These are phyloP conservation scores for Wickerhamomyces chambardii DNA, from an alignment of 805 yeast genomes.

Conservation along the genomic window DNA sequence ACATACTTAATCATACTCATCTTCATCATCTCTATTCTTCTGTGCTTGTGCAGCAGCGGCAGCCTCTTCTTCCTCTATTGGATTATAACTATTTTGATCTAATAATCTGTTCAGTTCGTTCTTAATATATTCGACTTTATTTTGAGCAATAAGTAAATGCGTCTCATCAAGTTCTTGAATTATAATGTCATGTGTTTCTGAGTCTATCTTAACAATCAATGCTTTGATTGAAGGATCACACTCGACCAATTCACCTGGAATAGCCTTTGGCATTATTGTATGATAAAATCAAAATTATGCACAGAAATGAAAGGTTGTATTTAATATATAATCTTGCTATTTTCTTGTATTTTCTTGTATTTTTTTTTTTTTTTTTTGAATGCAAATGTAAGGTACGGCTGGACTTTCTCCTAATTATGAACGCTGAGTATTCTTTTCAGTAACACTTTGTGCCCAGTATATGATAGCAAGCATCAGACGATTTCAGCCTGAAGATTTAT, in stretches of 20 bases:
- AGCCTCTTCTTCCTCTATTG: conserved; percentile 62
- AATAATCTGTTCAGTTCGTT: conserved; percentile 66
- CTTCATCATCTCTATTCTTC: not conserved
- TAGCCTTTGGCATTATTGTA: conserved; percentile 41
- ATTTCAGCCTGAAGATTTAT: too few relatives aligned
- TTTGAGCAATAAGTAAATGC: conserved; percentile 74
- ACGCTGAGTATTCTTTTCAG: too few relatives aligned
- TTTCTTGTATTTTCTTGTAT: too few relatives aligned
- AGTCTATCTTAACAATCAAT: conserved; percentile 73
- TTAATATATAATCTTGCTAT: too few relatives aligned
- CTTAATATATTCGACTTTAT: conserved; percentile 69
- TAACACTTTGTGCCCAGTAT: too few relatives aligned
- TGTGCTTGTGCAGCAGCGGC: not conserved
- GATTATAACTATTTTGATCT: conserved; percentile 79
- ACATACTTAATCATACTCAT: conserved; percentile 3
- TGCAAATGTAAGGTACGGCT: too few relatives aligned
- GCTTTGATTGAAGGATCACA: conserved; percentile 94
- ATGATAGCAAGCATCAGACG: too few relatives aligned
- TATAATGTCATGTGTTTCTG: conserved; percentile 64
- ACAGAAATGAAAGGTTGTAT: too few relatives aligned
- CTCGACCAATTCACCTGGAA: conserved; percentile 34
- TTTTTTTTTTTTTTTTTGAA: too few relatives aligned
- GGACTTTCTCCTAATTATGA: too few relatives aligned
- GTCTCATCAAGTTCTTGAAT: conserved; percentile 83
- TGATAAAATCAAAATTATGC: too few relatives aligned